Evolutionary conservation across 305 asterid genomes (phyloP), one percentile per base, ranked within the genome.

Genomic region (Solanum hybrid): DNA sequence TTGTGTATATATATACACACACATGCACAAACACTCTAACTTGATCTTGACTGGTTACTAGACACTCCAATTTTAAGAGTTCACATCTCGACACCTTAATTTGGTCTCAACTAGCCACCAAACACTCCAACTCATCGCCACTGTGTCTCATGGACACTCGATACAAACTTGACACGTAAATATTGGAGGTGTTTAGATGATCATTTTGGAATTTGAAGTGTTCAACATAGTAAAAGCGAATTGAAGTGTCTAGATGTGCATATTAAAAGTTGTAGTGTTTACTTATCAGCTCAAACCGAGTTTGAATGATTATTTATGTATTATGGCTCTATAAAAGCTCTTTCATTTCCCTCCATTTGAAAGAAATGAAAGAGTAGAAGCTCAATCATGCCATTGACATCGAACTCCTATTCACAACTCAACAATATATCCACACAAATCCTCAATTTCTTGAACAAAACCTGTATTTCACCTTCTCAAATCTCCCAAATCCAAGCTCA

Each of bases 401-500:
- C 88, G 11, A 84, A 84, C 0, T 17, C 72, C 10, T 39, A 79
- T 73, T 38, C 31, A 65, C 86, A 41, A 20, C 82, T 87, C 85
- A 89, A 81, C 87, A 22, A 61, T 5, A 41, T 90, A 10, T 89
- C 90, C 11, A 77, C 82, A 39, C 87, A 89, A 80, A 90, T 95
- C 92, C 65, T 93, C 85, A 89, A 90, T 41, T 93, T 88, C 41
- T 24, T 91, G 17, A 79, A 82, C 10, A 73, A 88, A 76, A 45
- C 88, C 87, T 90, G 92, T 90, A 82, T 31, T 87, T 90, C 93
- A n/a, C 82, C 76, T 15, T 36, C 92, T 24, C 97, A 93, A 87
- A 75, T 92, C 87, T 91, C 84, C 84, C 98, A 96, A 93, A 93
- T 96, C 84, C 95, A 93, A 45, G 94, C 95, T 10, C 98, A 93